Evolutionary conservation across 257 asterid species (phyloP).

Genomic region (Verbena officinalis): DNA sequence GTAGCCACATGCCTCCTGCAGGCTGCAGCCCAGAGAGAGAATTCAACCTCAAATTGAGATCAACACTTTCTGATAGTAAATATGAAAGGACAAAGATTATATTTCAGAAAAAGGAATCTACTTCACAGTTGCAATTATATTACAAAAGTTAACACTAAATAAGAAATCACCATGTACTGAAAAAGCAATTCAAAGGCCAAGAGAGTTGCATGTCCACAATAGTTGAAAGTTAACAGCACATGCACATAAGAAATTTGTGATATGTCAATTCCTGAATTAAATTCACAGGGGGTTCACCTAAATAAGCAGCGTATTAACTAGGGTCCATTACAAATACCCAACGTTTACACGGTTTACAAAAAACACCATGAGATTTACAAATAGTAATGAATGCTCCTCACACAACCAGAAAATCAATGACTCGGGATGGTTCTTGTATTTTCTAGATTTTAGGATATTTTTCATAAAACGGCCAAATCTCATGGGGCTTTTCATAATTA

Average conservation of each 20-base stretch:
- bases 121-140: background rate
- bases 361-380: no score
- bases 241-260: background rate
- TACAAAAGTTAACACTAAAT: background rate
- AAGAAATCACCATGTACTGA: background rate
- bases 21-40: no score
- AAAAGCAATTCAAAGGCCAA: background rate
- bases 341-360: no score
- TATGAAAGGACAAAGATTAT: conserved; percentile 8
- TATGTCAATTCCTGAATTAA: conserved; percentile 17
- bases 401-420: no score
- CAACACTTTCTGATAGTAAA: background rate
- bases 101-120: background rate
- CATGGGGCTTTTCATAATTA: no score
- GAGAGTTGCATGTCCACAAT: no score
- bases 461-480: no score
- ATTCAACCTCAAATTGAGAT: background rate
- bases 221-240: conserved; percentile 9
- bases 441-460: no score
- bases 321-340: no score
- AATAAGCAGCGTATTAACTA: background rate
- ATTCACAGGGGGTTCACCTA: conserved; percentile 7
- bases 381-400: no score
- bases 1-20: conserved; percentile 47
- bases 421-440: no score